A percentile compares a stretch with the other conserved stretches of the same genome.
These are phyloP conservation scores for Neofusicoccum laricinum DNA, from an alignment of 2,329 filamentous ascomycete species.

Conservation along the genomic window DNA sequence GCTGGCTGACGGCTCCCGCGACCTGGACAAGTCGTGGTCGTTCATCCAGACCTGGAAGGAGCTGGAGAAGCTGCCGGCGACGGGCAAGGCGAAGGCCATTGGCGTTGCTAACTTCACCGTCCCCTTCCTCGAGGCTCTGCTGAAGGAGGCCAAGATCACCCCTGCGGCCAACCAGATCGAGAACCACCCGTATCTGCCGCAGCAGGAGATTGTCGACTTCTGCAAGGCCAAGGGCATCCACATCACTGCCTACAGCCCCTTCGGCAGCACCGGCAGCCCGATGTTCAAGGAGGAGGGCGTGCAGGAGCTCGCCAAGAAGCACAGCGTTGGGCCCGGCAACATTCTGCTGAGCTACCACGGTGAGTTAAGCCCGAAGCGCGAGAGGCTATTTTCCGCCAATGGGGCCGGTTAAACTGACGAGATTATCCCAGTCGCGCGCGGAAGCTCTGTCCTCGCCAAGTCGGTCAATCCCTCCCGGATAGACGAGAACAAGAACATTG, in stretches of 20 bases:
- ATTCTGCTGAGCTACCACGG: slow-evolving; percentile 71
- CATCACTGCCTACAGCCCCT: slow-evolving; percentile 64
- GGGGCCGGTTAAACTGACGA: slow-evolving; percentile 4
- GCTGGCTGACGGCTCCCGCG: slow-evolving; percentile 68
- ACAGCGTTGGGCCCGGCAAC: slow-evolving; percentile 48
- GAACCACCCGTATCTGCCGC: slow-evolving; percentile 68
- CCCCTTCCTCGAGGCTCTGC: slow-evolving; percentile 47
- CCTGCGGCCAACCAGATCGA: slow-evolving; percentile 72
- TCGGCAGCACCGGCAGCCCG: slow-evolving; percentile 49
- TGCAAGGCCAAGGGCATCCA: slow-evolving; percentile 68
- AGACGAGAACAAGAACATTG: slow-evolving; percentile 65
- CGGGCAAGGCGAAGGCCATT: slow-evolving; percentile 49
- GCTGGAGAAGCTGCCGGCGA: slow-evolving; percentile 61
- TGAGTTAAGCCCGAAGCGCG: slow-evolving; percentile 39
- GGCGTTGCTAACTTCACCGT: slow-evolving; percentile 51
- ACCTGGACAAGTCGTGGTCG: slow-evolving; percentile 66
- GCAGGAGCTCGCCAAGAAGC: slow-evolving; percentile 49
- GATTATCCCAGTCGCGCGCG: slow-evolving; percentile 58
- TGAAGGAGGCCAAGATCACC: slow-evolving; percentile 60
- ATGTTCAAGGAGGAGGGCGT: slow-evolving; percentile 48
- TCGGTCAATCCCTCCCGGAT: slow-evolving; percentile 68
- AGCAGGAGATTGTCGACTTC: slow-evolving; percentile 68
- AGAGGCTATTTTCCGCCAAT: slow-evolving; percentile 4
- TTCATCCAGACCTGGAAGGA: slow-evolving; percentile 76
- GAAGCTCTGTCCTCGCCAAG: slow-evolving; percentile 70